These are phyloP conservation scores for Pichia ethanolica DNA, from an alignment of 805 yeast species.

Conservation along the genomic window DNA sequence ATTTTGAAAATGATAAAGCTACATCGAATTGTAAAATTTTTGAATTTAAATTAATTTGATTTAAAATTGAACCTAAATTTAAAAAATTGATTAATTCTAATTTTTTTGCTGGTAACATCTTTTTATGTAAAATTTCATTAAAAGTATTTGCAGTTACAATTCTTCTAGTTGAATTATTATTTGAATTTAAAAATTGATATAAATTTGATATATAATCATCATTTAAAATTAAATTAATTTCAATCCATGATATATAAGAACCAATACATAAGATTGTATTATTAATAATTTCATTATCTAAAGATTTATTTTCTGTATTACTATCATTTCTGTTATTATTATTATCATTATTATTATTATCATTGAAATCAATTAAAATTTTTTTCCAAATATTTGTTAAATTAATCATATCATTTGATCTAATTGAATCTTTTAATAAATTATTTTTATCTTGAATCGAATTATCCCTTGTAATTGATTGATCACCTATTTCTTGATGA, in stretches of 20 bases:
- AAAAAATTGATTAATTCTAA: constrained; percentile 61
- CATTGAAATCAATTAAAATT: constrained; percentile 36
- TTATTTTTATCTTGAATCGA: constrained; percentile 58
- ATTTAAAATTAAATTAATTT: constrained; percentile 63
- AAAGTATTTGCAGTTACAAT: constrained; percentile 51
- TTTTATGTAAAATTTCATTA: constrained; percentile 47
- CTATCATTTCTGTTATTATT: too few relatives aligned
- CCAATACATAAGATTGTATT: constrained; percentile 65
- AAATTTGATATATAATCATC: constrained; percentile 50
- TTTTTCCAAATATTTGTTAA: constrained; percentile 64
- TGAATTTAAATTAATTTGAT: constrained; percentile 30
- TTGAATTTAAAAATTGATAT: constrained; percentile 42
- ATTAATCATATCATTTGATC: constrained; percentile 64
- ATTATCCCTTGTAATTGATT: constrained; percentile 64
- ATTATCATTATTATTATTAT: neutral
- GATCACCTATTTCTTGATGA: constrained; percentile 92
- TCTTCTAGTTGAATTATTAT: constrained; percentile 35
- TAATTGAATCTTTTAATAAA: constrained; percentile 70
- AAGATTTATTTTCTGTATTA: neutral
- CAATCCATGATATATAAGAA: constrained; percentile 88
- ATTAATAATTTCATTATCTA: constrained; percentile 42
- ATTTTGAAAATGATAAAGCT: constrained; percentile 61
- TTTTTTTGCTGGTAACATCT: constrained; percentile 50
- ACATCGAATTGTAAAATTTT: constrained; percentile 57
- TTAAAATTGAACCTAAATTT: constrained; percentile 51